Evolutionary conservation across 2,329 filamentous ascomycete genomes (phyloP), one percentile per base, ranked within the genome.

Genomic region (Ophiostoma himal-ulmi): DNA sequence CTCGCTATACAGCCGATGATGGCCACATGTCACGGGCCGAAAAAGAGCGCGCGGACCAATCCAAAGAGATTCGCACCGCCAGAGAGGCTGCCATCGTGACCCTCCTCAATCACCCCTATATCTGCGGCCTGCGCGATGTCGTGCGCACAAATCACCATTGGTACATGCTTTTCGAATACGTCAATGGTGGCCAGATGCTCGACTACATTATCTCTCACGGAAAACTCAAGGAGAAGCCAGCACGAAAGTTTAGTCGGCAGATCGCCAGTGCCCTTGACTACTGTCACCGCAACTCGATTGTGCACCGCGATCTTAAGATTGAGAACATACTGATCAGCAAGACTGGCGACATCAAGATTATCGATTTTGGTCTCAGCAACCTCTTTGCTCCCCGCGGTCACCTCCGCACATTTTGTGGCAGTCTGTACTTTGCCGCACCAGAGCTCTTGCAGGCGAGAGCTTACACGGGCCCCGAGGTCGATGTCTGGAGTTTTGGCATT

Each of bases 81-180:
- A 88, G 95, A 77, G 95, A 99, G 80, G 94, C 95, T 60, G 95
- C 95, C 75, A 98, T 99, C 77, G 94, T 97, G 73, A 96, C 92
- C 36, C 88, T 99, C 67, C 86, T 97, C 71, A 93, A 93, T 77
- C 95, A 98, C 77, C 95, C 94, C 17, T 96, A 97, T 78, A 96
- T 99, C 71, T 98, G 95, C 79, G 93, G 92, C 71, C 91, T 99
- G 86, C 89, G 93, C 74, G 95, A 99, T 81, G 93, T 97, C 36
- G 91, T 98, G 70, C 90, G 94, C 71, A 98, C 95, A 68, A 94
- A 95, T 77, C 95, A 97, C 79, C 95, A 99, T 80, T 99, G 95
- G 95, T 99, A 99, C 81, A 99, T 99, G 95, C 88, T 99, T 68
- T 99, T 97, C 78, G 95, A 99, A 82, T 97, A 95, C 79, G 95